A percentile compares a stretch with the other conserved stretches of the same genome.
phyloP scores from a whole-genome alignment of 192 early-diverging fungal genomes.

The Dispira parvispora region DNA sequence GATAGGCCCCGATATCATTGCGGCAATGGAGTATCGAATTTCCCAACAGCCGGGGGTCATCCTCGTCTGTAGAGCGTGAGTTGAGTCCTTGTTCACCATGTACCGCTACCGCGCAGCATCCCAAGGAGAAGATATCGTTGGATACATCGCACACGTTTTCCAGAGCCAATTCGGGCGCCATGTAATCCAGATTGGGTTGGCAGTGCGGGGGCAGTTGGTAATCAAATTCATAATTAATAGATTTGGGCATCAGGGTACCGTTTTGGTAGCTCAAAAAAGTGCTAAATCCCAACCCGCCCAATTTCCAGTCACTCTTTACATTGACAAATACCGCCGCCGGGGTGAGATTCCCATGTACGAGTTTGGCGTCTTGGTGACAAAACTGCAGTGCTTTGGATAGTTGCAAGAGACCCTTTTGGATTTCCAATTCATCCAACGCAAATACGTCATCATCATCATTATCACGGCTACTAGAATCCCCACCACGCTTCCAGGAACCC shows the following conservation, averaged over 20 bases:
- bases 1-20: slow-evolving; percentile 48
- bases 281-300: slow-evolving; percentile 60
- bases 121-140: slow-evolving; percentile 65
- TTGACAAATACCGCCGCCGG: slow-evolving; percentile 62
- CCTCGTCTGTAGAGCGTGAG: not conserved
- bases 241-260: slow-evolving; percentile 14
- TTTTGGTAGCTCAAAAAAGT: slow-evolving; percentile 27
- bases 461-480: not conserved
- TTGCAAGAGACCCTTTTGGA: slow-evolving; percentile 64
- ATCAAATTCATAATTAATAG: slow-evolving; percentile 30
- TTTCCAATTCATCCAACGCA: slow-evolving; percentile 64
- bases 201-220: slow-evolving; percentile 36
- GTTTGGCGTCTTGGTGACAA: slow-evolving; percentile 48
- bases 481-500: slow-evolving; percentile 13
- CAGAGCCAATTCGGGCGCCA: slow-evolving; percentile 53
- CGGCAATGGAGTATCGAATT: slow-evolving; percentile 38
- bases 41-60: slow-evolving; percentile 17
- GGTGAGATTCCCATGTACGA: slow-evolving; percentile 56
- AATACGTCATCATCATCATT: slow-evolving; percentile 29
- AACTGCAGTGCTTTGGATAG: slow-evolving; percentile 58
- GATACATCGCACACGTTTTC: slow-evolving; percentile 32
- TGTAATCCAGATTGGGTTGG: slow-evolving; percentile 39
- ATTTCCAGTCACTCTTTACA: slow-evolving; percentile 66
- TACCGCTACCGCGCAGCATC: slow-evolving; percentile 54
- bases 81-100: slow-evolving; percentile 27